Evolutionary conservation across 129 eudicot species (phyloP), one percentile per base, ranked within the genome.

Genomic region (Artemisia tridentata): DNA sequence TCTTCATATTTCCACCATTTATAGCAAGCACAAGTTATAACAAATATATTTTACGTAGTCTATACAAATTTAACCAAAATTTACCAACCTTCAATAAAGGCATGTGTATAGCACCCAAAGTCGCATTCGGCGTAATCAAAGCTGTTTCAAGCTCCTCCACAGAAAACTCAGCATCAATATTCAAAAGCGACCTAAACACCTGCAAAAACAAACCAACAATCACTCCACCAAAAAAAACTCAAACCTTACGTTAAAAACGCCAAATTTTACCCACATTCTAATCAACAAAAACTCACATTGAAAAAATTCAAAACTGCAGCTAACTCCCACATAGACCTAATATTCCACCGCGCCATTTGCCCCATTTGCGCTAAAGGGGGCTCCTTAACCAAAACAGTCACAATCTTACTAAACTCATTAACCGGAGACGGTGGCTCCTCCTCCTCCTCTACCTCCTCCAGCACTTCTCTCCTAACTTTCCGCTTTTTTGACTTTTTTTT

Each of bases 61-160:
- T 13, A 13, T 66, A 8, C 12, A 31, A 59, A 15, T 53, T 56
- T 64, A 15, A 14, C 53, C 41, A 47, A 12, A 56, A 67, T 21
- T 18, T 43, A 56, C 96, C 31, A 68, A 93, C 98, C 98, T 85
- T 93, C 63, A 93, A 78, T 76, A 93, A 71, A 23, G 98, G 97
- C 64, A 93, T 89, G 68, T 93, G 98, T 51, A 93, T 75, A 71
- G 81, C 92, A 69, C 63, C 84, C 88, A 93, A 65, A 2, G 92
- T 89, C 71, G 61, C 83, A 80, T 87, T 93, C 10, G 98, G 98
- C 17, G 84, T 80, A 60, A 93, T 78, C 88, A 93, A 77, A 57
- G 98, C 95, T 20, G 96, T 85, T 85, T 93, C 98, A 18, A 93
- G 82, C 90, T 93, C 98, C 80, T 93, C 98, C 6, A 80, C 95